Evolutionary conservation across 345 rosid genomes (phyloP).

Genomic region (Lagerstroemia speciosa): DNA sequence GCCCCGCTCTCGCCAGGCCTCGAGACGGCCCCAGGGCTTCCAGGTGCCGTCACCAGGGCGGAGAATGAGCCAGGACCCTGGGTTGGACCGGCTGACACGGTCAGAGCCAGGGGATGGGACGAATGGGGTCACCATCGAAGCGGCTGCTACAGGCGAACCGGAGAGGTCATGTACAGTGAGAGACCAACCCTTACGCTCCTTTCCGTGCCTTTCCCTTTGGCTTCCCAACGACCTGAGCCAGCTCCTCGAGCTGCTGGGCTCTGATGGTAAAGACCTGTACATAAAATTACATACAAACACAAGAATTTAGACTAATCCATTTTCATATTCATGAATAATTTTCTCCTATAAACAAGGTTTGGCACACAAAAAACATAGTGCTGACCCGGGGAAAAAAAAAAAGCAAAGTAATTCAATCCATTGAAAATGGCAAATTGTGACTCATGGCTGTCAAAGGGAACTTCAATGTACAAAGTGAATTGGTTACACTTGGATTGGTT

Average conservation of each 20-base stretch:
- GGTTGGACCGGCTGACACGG: slow-evolving; percentile 84
- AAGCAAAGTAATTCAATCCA: not conserved
- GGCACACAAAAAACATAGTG: too few species aligned
- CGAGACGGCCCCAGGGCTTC: slow-evolving; percentile 92
- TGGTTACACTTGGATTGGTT: too few species aligned
- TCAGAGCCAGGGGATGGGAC: slow-evolving; percentile 83
- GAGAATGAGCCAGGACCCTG: slow-evolving; percentile 82
- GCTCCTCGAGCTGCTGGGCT: slow-evolving; percentile 38
- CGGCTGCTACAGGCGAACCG: slow-evolving; percentile 81
- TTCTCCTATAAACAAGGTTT: too few species aligned
- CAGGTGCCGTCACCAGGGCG: slow-evolving; percentile 73
- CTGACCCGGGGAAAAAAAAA: too few species aligned
- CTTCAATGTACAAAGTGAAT: too few species aligned
- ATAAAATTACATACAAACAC: not conserved
- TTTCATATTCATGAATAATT: too few species aligned
- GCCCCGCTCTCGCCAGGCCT: slow-evolving; percentile 94
- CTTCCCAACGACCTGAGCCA: slow-evolving; percentile 87
- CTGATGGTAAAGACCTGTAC: slow-evolving; percentile 51
- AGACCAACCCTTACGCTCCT: slow-evolving; percentile 90
- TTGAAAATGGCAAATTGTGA: slow-evolving; percentile 5
- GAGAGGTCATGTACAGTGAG: slow-evolving; percentile 83
- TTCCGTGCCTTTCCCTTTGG: slow-evolving; percentile 61
- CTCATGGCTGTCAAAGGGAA: not conserved
- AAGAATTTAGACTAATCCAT: not conserved
- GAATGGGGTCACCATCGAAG: slow-evolving; percentile 78